These are phyloP conservation scores for Wickerhamiella sorbophila DNA, from an alignment of 805 yeast genomes.

Conservation along the genomic window DNA sequence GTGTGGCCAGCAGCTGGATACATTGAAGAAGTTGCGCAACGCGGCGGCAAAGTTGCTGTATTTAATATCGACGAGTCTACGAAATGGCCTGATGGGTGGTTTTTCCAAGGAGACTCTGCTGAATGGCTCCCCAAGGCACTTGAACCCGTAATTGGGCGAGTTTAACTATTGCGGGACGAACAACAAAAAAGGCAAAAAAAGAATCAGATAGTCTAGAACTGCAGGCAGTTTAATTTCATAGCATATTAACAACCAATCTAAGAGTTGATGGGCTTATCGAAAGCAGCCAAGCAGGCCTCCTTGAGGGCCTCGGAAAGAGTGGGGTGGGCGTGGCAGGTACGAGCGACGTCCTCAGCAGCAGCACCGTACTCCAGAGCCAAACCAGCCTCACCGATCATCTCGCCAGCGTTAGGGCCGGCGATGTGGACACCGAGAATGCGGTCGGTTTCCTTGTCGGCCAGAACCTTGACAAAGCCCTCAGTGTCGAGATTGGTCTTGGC, in stretches of 20 bases:
- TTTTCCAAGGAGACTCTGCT: constrained; percentile 70
- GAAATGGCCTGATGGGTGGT: constrained; percentile 37
- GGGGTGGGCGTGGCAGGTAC: constrained; percentile 98
- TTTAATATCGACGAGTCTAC: constrained; percentile 45
- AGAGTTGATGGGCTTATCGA: constrained; percentile 80
- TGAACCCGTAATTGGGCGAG: constrained; percentile 26
- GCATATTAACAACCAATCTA: constrained; percentile 22
- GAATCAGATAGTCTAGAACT: neutral
- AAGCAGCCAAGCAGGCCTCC: constrained; percentile 92
- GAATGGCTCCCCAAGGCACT: constrained; percentile 52
- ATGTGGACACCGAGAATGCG: constrained; percentile 93
- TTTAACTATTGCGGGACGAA: neutral
- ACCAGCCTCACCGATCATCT: constrained; percentile 98
- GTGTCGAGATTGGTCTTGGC: constrained; percentile 97
- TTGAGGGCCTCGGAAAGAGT: constrained; percentile 95
- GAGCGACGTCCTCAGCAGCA: constrained; percentile 90
- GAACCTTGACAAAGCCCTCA: constrained; percentile 91
- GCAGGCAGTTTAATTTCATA: neutral
- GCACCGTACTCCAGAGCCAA: constrained; percentile 98
- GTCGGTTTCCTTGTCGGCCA: constrained; percentile 95
- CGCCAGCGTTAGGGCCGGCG: constrained; percentile 98
- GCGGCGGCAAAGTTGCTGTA: constrained; percentile 73
- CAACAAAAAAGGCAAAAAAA: too few species aligned
- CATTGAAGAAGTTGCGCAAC: constrained; percentile 55
- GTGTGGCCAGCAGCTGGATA: constrained; percentile 92